These are phyloP conservation scores for Gloeostereum incarnatum DNA, from an alignment of 768 basidiomycete genomes.

Conservation along the genomic window DNA sequence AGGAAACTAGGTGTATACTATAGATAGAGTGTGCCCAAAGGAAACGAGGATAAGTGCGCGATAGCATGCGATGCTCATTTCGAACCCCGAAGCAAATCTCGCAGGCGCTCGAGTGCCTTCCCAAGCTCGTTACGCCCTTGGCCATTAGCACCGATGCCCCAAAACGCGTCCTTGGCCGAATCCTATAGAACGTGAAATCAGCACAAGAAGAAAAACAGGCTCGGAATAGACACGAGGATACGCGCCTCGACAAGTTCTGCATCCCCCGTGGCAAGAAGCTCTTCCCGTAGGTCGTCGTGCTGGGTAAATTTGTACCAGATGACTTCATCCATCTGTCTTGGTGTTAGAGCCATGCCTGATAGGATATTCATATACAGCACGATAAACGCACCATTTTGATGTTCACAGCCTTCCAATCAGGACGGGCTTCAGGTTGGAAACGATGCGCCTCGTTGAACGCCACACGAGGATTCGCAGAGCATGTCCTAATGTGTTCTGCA, in stretches of 20 bases:
- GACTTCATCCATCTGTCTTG: slow-evolving; percentile 52
- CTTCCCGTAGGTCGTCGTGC: slow-evolving; percentile 45
- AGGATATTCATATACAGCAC: not conserved
- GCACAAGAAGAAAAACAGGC: not conserved
- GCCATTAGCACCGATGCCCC: slow-evolving; percentile 64
- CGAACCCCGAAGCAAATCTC: slow-evolving; percentile 46
- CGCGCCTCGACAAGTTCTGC: slow-evolving; percentile 62
- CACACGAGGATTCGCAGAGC: slow-evolving; percentile 50
- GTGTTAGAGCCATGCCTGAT: not conserved
- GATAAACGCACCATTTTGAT: slow-evolving; percentile 40
- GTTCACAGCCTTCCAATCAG: slow-evolving; percentile 64
- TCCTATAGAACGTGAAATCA: slow-evolving; percentile 28
- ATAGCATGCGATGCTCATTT: no score
- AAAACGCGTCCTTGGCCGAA: slow-evolving; percentile 71
- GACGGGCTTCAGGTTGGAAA: slow-evolving; percentile 48
- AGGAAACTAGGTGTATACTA: no score
- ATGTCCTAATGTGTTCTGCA: slow-evolving; percentile 61
- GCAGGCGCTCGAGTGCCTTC: slow-evolving; percentile 55
- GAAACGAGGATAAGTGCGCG: no score
- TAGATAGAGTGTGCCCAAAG: no score
- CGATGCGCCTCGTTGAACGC: slow-evolving; percentile 64
- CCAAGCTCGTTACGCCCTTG: slow-evolving; percentile 69
- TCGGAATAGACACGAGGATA: slow-evolving; percentile 4
- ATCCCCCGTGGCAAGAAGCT: slow-evolving; percentile 57
- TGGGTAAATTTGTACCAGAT: slow-evolving; percentile 66